phyloP scores from a whole-genome alignment of 2,329 filamentous ascomycete genomes.

The Cladorrhinum sp. region DNA sequence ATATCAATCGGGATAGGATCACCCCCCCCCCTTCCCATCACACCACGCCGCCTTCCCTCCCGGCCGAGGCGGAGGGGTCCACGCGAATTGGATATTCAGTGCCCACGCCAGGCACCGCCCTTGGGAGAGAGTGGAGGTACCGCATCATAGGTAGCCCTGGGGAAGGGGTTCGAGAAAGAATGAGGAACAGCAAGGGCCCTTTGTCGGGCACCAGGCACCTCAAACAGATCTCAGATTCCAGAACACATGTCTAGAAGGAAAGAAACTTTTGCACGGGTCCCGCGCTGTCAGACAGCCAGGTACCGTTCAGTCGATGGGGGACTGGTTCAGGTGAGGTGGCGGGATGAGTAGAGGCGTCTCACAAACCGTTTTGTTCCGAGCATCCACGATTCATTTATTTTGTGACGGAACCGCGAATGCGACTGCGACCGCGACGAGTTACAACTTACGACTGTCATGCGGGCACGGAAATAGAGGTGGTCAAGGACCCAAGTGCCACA shows the following conservation, averaged over 20 bases:
- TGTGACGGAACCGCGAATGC: neutral
- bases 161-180: neutral
- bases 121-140: neutral
- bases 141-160: neutral
- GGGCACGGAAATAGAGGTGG: slow-evolving; percentile 4
- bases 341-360: no score
- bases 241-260: neutral
- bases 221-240: neutral
- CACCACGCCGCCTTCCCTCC: neutral
- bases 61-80: neutral
- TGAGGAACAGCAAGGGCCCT: neutral
- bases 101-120: neutral
- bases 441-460: neutral
- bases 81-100: neutral
- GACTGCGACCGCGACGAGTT: neutral
- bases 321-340: no score
- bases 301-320: no score
- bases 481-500: slow-evolving; percentile 8
- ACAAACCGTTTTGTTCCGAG: no score
- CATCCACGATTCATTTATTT: neutral
- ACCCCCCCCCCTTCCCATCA: neutral
- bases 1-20: neutral
- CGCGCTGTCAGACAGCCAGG: no score
- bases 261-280: neutral
- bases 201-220: neutral